Percentiles rank a stretch among this genome's conserved stretches.
Evolutionary conservation across 1,284 basidiomycete species (phyloP).

Genomic region (Pyrrhoderma noxium): DNA sequence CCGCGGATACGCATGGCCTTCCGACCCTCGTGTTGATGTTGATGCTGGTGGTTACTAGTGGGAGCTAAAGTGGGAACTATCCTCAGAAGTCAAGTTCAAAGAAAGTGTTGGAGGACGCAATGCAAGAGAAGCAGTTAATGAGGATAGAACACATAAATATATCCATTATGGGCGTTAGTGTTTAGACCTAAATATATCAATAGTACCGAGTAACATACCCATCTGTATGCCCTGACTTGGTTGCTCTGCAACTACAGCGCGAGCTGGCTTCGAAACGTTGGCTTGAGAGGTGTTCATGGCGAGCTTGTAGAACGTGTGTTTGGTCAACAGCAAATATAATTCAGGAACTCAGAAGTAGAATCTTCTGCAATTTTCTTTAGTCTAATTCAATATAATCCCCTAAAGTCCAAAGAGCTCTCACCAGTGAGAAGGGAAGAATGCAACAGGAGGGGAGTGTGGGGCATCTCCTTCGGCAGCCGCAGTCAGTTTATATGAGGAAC

Average conservation of each 20-base stretch:
- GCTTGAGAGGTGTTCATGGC: slow-evolving; percentile 11
- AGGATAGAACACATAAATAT: no score
- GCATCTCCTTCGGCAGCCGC: no score
- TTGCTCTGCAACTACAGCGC: slow-evolving; percentile 14
- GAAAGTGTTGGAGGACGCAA: background rate
- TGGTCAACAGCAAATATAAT: no score
- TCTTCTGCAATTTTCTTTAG: no score
- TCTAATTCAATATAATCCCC: no score
- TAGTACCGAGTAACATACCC: slow-evolving; percentile 10
- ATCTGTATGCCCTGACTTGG: slow-evolving; percentile 13
- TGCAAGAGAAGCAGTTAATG: background rate
- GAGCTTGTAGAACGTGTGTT: no score
- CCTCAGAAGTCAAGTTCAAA: slow-evolving; percentile 23
- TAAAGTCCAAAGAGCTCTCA: no score
- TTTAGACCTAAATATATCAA: background rate
- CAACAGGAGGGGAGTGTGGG: no score
- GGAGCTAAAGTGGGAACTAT: slow-evolving; percentile 35
- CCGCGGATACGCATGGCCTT: slow-evolving; percentile 50
- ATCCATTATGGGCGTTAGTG: no score
- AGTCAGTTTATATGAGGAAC: no score
- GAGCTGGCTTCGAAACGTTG: slow-evolving; percentile 11
- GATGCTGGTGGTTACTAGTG: slow-evolving; percentile 26
- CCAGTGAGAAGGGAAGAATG: no score
- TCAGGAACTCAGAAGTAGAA: no score
- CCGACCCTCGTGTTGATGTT: slow-evolving; percentile 17